Conservation (phyloP, 2,329 filamentous ascomycete genomes). For the Botrytis pseudocinerea region DNA sequence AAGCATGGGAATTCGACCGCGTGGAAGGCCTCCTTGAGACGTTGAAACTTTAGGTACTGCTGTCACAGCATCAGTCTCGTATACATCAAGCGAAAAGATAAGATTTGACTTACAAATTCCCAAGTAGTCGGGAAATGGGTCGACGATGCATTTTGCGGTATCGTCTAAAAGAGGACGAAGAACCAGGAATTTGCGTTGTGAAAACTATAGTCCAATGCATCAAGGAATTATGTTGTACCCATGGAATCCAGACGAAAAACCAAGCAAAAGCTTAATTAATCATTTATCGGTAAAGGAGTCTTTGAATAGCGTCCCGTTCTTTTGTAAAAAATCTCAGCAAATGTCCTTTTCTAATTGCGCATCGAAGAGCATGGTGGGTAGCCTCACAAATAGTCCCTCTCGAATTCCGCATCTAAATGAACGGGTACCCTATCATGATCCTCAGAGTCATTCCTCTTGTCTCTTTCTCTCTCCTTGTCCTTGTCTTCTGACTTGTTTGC, state of each 20-base stretch:
- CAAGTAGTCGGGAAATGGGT: not conserved
- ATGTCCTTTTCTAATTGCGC: constrained; percentile 9
- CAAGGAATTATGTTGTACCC: not conserved
- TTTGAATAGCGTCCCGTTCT: constrained; percentile 39
- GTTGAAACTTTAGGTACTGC: not conserved
- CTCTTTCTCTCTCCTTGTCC: constrained; percentile 34
- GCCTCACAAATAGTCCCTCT: constrained; percentile 41
- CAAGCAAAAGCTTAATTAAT: not conserved
- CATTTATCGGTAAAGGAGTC: constrained; percentile 37
- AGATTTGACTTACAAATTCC: not conserved
- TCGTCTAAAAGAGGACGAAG: not conserved
- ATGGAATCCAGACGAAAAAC: not conserved
- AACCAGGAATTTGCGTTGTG: not conserved
- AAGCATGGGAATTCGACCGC: not conserved
- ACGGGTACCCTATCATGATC: constrained; percentile 41
- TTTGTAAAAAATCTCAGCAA: constrained; percentile 33
- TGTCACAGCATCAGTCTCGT: not conserved
- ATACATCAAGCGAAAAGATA: not conserved
- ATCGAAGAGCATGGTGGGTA: constrained; percentile 25
- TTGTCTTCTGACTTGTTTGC: constrained; percentile 28
- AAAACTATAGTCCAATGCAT: not conserved
- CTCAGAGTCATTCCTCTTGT: constrained; percentile 22
- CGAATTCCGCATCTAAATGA: constrained; percentile 41
- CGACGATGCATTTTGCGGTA: not conserved
- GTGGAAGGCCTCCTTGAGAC: not conserved